A percentile compares a stretch with the other conserved stretches of the same genome.
Conservation (phyloP, 2,329 filamentous ascomycete genomes). For the Aspergillus felis region DNA sequence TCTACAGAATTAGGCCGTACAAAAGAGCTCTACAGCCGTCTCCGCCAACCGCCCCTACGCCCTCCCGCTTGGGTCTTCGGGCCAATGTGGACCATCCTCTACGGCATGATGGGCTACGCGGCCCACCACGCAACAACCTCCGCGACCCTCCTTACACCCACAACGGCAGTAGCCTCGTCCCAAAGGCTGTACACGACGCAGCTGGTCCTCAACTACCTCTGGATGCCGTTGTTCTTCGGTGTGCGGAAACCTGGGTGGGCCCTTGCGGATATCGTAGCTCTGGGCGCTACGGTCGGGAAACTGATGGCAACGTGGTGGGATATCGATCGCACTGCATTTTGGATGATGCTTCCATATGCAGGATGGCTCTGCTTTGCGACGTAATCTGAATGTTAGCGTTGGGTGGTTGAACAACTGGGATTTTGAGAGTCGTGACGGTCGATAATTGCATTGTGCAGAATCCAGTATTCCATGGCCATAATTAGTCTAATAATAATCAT, state of each 20-base stretch:
- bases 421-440: background rate
- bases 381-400: constrained; percentile 73
- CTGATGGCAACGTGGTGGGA: constrained; percentile 72
- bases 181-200: constrained; percentile 82
- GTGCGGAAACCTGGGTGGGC: constrained; percentile 69
- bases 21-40: constrained; percentile 33
- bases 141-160: constrained; percentile 55
- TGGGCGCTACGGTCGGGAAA: constrained; percentile 69
- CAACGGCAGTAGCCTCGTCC: constrained; percentile 55
- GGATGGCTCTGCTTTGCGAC: constrained; percentile 84
- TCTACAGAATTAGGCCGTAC: constrained; percentile 25
- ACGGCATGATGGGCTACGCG: constrained; percentile 79
- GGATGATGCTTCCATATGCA: constrained; percentile 74
- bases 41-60: constrained; percentile 48
- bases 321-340: constrained; percentile 69
- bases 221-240: constrained; percentile 94
- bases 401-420: constrained; percentile 66
- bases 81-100: constrained; percentile 57
- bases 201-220: constrained; percentile 77
- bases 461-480: background rate
- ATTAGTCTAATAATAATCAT: background rate
- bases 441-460: background rate
- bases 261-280: constrained; percentile 67
- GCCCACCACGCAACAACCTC: constrained; percentile 70
- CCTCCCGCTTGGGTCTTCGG: constrained; percentile 58